These are phyloP conservation scores for Aspergillus hortae DNA, from an alignment of 2,329 filamentous ascomycete genomes.

Conservation along the genomic window DNA sequence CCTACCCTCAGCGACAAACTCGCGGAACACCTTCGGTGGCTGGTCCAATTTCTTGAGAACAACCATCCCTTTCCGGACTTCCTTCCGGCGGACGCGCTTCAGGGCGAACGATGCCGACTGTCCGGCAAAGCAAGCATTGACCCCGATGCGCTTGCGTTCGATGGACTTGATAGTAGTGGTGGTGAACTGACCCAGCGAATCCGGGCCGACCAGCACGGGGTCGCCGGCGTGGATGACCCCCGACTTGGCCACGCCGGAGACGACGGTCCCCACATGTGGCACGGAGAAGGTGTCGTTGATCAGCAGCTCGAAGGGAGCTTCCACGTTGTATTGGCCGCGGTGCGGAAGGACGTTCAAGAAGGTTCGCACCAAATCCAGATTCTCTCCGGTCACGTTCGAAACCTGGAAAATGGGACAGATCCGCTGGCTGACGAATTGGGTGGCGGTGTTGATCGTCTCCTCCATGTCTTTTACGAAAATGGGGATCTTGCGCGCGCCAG, in stretches of 20 bases:
- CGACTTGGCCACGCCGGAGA: constrained; percentile 86
- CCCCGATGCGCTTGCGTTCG: constrained; percentile 86
- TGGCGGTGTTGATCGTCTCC: constrained; percentile 91
- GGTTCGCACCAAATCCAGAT: constrained; percentile 81
- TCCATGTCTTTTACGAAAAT: constrained; percentile 91
- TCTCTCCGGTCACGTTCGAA: constrained; percentile 93
- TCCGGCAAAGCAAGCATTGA: constrained; percentile 82
- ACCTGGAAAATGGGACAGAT: constrained; percentile 98
- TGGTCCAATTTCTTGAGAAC: constrained; percentile 80
- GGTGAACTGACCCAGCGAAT: constrained; percentile 84
- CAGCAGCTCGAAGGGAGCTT: constrained; percentile 88
- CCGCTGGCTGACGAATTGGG: constrained; percentile 89
- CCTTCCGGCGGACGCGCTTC: constrained; percentile 80
- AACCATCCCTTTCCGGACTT: constrained; percentile 97
- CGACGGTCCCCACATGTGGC: constrained; percentile 92
- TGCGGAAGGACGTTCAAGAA: constrained; percentile 96
- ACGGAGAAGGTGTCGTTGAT: constrained; percentile 98
- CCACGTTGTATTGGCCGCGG: constrained; percentile 84
- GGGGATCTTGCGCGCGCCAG: constrained; percentile 89
- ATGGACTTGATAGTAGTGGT: constrained; percentile 86
- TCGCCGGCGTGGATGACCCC: constrained; percentile 90
- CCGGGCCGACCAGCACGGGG: constrained; percentile 80
- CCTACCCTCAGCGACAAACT: constrained; percentile 74
- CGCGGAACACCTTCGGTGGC: constrained; percentile 68
- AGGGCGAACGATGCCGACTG: constrained; percentile 91